Evolutionary conservation across 2,329 filamentous ascomycete species (phyloP).

Genomic region (Pyrenophora teres): DNA sequence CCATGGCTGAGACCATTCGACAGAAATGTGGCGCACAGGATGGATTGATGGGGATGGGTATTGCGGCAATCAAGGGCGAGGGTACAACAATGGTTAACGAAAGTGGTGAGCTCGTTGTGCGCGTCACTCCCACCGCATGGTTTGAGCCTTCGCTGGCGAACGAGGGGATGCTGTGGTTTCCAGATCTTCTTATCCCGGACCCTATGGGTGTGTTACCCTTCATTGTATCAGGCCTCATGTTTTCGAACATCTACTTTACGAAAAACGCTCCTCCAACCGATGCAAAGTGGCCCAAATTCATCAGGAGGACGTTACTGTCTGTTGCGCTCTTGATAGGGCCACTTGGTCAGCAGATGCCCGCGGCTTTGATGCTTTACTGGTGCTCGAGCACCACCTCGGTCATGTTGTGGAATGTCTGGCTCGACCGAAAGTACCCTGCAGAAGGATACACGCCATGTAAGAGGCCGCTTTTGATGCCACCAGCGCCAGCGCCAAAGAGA

Average conservation of each 20-base stretch:
- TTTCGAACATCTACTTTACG: slow-evolving; percentile 52
- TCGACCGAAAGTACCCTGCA: slow-evolving; percentile 39
- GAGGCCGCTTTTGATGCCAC: slow-evolving; percentile 34
- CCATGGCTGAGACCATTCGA: slow-evolving; percentile 44
- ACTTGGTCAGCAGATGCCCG: slow-evolving; percentile 44
- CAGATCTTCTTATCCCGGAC: slow-evolving; percentile 60
- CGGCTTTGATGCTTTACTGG: slow-evolving; percentile 52
- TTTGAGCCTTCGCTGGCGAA: slow-evolving; percentile 57
- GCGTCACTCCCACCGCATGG: slow-evolving; percentile 26
- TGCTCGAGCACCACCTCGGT: slow-evolving; percentile 41
- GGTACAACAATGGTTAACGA: slow-evolving; percentile 1
- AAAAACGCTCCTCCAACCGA: slow-evolving; percentile 26
- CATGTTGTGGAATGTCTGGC: slow-evolving; percentile 41
- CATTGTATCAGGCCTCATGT: slow-evolving; percentile 54
- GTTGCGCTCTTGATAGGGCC: slow-evolving; percentile 42
- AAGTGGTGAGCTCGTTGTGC: slow-evolving; percentile 9
- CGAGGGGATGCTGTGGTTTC: slow-evolving; percentile 67
- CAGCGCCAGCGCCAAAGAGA: slow-evolving; percentile 6
- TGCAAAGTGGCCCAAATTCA: slow-evolving; percentile 18
- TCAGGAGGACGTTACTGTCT: slow-evolving; percentile 34
- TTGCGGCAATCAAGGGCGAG: slow-evolving; percentile 18
- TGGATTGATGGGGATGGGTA: slow-evolving; percentile 36
- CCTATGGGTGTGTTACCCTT: slow-evolving; percentile 56
- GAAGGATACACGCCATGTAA: slow-evolving; percentile 32
- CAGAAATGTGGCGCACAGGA: slow-evolving; percentile 40